A percentile compares a stretch with the other conserved stretches of the same genome.
Conservation (phyloP, 23 red algal genomes). For the Pyropia haitanensis region DNA sequence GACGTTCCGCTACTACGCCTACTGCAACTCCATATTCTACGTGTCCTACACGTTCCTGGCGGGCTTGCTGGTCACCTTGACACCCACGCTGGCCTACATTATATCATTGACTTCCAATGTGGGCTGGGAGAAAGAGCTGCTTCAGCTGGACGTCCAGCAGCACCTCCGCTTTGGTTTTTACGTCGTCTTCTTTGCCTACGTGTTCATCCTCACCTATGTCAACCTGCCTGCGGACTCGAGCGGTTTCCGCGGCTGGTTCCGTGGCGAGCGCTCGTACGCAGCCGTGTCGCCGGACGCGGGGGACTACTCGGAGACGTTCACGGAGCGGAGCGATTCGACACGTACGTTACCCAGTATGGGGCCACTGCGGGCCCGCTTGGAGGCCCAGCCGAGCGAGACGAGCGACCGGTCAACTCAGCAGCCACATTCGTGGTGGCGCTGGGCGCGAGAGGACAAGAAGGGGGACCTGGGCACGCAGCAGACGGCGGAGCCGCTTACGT, state of each 20-base stretch:
- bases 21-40: conserved; percentile 67
- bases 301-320: neutral
- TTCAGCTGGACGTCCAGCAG: neutral
- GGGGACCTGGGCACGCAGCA: conserved; percentile 22
- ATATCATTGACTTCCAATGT: neutral
- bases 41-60: conserved; percentile 17
- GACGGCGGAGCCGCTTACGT: conserved; percentile 50
- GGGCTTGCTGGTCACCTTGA: conserved; percentile 24
- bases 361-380: conserved; percentile 5
- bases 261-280: conserved; percentile 4
- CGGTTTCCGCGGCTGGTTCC: conserved; percentile 52
- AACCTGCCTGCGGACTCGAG: conserved; percentile 39
- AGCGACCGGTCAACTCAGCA: conserved; percentile 1
- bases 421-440: conserved; percentile 8
- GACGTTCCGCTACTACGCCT: conserved; percentile 63
- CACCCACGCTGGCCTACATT: conserved; percentile 6
- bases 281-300: conserved; percentile 10
- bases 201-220: conserved; percentile 33
- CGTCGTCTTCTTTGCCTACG: conserved; percentile 32
- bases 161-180: conserved; percentile 11
- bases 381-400: conserved; percentile 1
- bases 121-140: neutral
- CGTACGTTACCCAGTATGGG: neutral
- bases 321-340: neutral
- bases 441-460: conserved; percentile 28